Percentiles rank a stretch among this genome's conserved stretches.
phyloP scores from a whole-genome alignment of 768 basidiomycete species.

The Termitomyces titanicus region DNA sequence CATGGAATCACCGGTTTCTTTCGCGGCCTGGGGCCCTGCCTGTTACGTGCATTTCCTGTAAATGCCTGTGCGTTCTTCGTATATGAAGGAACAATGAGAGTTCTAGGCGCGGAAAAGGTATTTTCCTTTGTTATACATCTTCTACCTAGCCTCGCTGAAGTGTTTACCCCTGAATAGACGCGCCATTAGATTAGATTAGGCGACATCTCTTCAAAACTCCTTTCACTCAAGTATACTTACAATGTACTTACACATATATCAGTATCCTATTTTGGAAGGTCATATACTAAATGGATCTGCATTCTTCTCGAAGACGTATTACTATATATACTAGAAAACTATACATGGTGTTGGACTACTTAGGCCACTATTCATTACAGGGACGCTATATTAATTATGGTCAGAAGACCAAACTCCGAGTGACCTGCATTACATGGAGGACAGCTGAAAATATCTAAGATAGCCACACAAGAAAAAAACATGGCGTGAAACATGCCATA shows the following conservation, averaged over 20 bases:
- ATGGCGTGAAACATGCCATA: not conserved
- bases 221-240: no score
- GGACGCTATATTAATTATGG: constrained; percentile 1
- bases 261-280: not conserved
- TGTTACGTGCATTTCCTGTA: constrained; percentile 72
- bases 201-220: not conserved
- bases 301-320: not conserved
- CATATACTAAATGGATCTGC: not conserved
- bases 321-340: not conserved
- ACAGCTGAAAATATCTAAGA: not conserved
- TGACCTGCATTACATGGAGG: not conserved
- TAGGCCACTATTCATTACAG: constrained; percentile 7
- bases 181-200: constrained; percentile 24
- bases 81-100: constrained; percentile 70
- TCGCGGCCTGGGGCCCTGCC: constrained; percentile 64
- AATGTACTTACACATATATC: no score
- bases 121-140: constrained; percentile 17
- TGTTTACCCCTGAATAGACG: constrained; percentile 32
- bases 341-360: constrained; percentile 2
- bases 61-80: constrained; percentile 80
- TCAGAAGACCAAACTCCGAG: not conserved
- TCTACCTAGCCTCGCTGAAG: constrained; percentile 4
- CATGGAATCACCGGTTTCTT: constrained; percentile 57
- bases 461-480: constrained; percentile 1
- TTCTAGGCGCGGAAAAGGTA: constrained; percentile 66